Evolutionary conservation across 805 yeast genomes (phyloP).

Genomic region (Debaryomyces tyrocola): DNA sequence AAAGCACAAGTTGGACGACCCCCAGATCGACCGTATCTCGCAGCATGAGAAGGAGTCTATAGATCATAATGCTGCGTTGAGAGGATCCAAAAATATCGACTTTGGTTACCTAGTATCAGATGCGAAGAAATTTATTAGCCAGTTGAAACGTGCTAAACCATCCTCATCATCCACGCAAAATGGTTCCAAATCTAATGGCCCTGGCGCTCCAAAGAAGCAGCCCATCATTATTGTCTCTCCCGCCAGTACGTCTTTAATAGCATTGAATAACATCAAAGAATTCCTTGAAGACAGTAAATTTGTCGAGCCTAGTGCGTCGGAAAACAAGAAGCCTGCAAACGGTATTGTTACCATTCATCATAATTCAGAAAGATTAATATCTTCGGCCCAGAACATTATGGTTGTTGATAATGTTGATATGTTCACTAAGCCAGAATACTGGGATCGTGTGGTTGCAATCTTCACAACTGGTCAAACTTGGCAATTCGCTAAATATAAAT

Average conservation of each 20-base stretch:
- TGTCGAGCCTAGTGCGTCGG: conserved; percentile 49
- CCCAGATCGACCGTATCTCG: conserved; percentile 47
- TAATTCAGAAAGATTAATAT: conserved; percentile 48
- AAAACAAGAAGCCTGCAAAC: conserved; percentile 23
- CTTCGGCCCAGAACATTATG: conserved; percentile 62
- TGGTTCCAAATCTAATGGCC: conserved; percentile 7
- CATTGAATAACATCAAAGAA: conserved; percentile 40
- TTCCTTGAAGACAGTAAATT: conserved; percentile 69
- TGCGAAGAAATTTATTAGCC: conserved; percentile 57
- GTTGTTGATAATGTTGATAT: conserved; percentile 87
- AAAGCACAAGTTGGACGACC: conserved; percentile 41
- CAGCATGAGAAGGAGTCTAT: conserved; percentile 50
- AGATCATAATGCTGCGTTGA: conserved; percentile 59
- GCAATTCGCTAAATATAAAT: conserved; percentile 90
- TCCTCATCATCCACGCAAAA: conserved; percentile 7
- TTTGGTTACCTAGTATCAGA: conserved; percentile 70
- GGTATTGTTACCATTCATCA: conserved; percentile 55
- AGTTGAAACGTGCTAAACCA: conserved; percentile 37
- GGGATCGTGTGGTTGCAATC: conserved; percentile 96
- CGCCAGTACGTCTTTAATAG: conserved; percentile 42
- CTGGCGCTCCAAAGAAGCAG: conserved; percentile 29
- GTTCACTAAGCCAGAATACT: conserved; percentile 86
- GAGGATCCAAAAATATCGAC: conserved; percentile 67
- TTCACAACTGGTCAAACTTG: conserved; percentile 96
- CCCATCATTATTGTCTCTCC: conserved; percentile 47